A percentile compares a stretch with the other conserved stretches of the same genome.
These are phyloP conservation scores for Acacia melanoxylon DNA, from an alignment of 306 rosid species.

Conservation along the genomic window DNA sequence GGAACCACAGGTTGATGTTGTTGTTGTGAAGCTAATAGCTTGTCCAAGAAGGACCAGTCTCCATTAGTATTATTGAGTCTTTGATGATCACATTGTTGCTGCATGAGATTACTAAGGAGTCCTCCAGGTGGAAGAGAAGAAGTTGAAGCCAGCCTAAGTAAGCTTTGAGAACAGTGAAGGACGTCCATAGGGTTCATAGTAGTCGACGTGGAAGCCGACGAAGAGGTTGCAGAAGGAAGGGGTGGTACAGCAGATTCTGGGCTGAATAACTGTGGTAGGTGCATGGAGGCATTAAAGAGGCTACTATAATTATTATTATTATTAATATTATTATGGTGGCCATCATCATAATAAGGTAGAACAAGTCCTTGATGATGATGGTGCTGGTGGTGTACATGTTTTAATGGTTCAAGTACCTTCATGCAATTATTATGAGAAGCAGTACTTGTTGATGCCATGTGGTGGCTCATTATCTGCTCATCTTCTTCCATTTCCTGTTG, in stretches of 20 bases:
- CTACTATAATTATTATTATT: conserved; percentile 24
- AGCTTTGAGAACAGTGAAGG: conserved; percentile 66
- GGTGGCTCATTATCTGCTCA: conserved; percentile 31
- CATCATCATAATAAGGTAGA: not conserved
- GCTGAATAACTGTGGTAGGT: conserved; percentile 86
- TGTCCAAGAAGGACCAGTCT: conserved; percentile 94
- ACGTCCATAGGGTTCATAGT: conserved; percentile 51
- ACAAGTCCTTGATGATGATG: conserved; percentile 38
- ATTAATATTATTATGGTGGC: not conserved
- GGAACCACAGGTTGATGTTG: conserved; percentile 30
- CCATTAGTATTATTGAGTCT: conserved; percentile 44
- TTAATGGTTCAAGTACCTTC: conserved; percentile 44
- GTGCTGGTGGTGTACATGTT: conserved; percentile 51
- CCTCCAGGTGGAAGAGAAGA: not conserved
- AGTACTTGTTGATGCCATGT: conserved; percentile 50
- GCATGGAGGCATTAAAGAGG: conserved; percentile 66
- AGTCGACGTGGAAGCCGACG: not conserved
- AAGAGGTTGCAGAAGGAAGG: not conserved
- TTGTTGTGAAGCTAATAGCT: conserved; percentile 56
- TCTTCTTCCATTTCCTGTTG: conserved; percentile 59
- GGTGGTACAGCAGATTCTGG: conserved; percentile 56
- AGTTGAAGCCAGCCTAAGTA: conserved; percentile 56
- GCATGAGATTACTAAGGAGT: conserved; percentile 34
- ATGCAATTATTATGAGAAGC: conserved; percentile 27
- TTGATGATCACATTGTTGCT: conserved; percentile 29